Conservation (phyloP, 1,284 basidiomycete species). For the Cutaneotrichosporon daszewskae region DNA sequence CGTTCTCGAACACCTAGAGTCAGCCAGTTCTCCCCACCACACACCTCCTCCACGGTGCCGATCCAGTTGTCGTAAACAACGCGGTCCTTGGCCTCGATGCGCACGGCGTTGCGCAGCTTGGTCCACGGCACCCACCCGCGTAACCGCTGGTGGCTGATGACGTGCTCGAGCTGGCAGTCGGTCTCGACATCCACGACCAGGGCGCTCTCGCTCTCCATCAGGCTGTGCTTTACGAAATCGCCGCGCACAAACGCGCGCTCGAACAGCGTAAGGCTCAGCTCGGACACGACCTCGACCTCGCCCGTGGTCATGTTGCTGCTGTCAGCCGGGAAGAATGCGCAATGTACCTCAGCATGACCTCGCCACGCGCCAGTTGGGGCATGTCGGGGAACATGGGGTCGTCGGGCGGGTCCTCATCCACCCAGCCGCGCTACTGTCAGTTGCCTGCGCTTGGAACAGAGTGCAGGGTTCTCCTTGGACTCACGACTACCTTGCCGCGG, state of each 20-base stretch:
- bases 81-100: slow-evolving; percentile 64
- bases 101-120: slow-evolving; percentile 56
- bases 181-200: slow-evolving; percentile 63
- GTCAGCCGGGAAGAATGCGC: neutral
- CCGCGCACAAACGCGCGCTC: slow-evolving; percentile 73
- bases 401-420: slow-evolving; percentile 34
- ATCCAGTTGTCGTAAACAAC: slow-evolving; percentile 81
- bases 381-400: slow-evolving; percentile 57
- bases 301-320: slow-evolving; percentile 51
- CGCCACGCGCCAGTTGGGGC: slow-evolving; percentile 65
- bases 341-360: slow-evolving; percentile 52
- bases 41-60: slow-evolving; percentile 59
- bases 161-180: slow-evolving; percentile 65
- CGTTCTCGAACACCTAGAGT: slow-evolving; percentile 76
- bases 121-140: slow-evolving; percentile 60
- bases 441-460: too few species aligned
- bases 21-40: slow-evolving; percentile 8
- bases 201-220: slow-evolving; percentile 69
- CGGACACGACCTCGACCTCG: slow-evolving; percentile 63
- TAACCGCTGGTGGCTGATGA: slow-evolving; percentile 60
- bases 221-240: slow-evolving; percentile 73
- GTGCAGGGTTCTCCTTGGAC: slow-evolving; percentile 3
- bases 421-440: slow-evolving; percentile 35
- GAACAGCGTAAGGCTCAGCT: slow-evolving; percentile 64
- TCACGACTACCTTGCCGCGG: slow-evolving; percentile 34